phyloP scores from a whole-genome alignment of 179 eudicot genomes.

The Amaranthus tricolor region DNA sequence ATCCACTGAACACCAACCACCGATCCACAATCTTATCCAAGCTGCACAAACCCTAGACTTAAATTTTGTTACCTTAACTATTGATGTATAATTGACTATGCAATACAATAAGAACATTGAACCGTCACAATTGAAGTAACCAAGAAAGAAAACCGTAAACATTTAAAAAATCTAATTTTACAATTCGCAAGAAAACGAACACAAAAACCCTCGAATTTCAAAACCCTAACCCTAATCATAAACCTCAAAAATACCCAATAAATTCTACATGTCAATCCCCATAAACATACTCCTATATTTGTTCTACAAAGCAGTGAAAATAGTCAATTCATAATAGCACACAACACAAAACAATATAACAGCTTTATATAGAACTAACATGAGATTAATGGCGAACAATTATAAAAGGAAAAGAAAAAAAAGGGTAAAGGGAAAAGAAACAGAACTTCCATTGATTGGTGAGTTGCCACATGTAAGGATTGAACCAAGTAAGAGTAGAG shows the following conservation, averaged over 20 bases:
- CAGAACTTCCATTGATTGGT: constrained; percentile 57
- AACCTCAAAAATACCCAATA: neutral
- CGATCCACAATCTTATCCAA: too few relatives aligned
- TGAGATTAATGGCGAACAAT: too few relatives aligned
- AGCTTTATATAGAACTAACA: too few relatives aligned
- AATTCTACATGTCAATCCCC: too few relatives aligned
- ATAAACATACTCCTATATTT: too few relatives aligned
- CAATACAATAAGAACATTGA: neutral
- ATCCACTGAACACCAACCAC: neutral
- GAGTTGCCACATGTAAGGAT: constrained; percentile 69
- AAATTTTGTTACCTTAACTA: too few relatives aligned
- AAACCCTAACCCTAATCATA: neutral
- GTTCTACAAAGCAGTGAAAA: neutral
- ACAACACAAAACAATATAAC: neutral
- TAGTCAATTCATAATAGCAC: neutral
- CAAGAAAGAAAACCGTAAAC: neutral
- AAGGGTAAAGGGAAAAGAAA: neutral
- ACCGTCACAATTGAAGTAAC: neutral
- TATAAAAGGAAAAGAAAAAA: neutral
- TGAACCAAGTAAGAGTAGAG: constrained; percentile 44
- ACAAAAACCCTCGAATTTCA: neutral
- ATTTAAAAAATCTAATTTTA: neutral
- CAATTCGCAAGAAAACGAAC: neutral
- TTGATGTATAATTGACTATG: neutral
- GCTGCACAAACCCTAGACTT: too few relatives aligned